These are phyloP conservation scores for Hericium alpestre DNA, from an alignment of 768 basidiomycete genomes.

Conservation along the genomic window DNA sequence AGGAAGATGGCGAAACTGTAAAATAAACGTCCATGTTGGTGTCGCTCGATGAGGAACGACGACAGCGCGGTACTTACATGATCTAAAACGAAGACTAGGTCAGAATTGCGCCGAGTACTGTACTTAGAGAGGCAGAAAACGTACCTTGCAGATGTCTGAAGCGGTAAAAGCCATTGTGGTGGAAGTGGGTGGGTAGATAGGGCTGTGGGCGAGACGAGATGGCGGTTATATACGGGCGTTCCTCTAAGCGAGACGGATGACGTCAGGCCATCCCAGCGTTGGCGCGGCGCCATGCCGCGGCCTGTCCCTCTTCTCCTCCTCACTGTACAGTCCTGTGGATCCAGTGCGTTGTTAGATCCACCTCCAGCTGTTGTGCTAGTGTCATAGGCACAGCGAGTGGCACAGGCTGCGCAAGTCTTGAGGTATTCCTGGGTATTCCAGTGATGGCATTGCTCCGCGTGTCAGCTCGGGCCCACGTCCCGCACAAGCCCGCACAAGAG, in stretches of 20 bases:
- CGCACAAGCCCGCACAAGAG: too few species aligned
- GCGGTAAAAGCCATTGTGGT: conserved; percentile 55
- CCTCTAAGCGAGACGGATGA: not conserved
- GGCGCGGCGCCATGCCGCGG: not conserved
- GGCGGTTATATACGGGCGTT: not conserved
- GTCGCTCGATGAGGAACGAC: not conserved
- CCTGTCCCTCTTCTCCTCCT: too few species aligned
- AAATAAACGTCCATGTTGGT: not conserved
- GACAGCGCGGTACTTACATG: conserved; percentile 23
- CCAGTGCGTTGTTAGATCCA: too few species aligned
- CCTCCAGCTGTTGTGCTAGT: too few species aligned
- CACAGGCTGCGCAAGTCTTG: too few species aligned
- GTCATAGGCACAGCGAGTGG: too few species aligned
- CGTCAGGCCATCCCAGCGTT: not conserved
- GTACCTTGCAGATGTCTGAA: conserved; percentile 73
- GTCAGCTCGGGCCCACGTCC: too few species aligned
- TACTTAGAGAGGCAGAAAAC: conserved; percentile 8
- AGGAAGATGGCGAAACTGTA: conserved; percentile 56
- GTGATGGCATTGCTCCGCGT: too few species aligned
- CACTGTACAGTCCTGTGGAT: too few species aligned
- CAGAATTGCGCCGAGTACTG: not conserved
- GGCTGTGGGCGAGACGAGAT: conserved; percentile 1
- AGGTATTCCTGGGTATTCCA: too few species aligned
- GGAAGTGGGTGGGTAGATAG: conserved; percentile 7
- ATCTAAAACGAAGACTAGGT: conserved; percentile 24